phyloP scores from a whole-genome alignment of 2,329 filamentous ascomycete genomes.

The Talaromyces rugulosus region DNA sequence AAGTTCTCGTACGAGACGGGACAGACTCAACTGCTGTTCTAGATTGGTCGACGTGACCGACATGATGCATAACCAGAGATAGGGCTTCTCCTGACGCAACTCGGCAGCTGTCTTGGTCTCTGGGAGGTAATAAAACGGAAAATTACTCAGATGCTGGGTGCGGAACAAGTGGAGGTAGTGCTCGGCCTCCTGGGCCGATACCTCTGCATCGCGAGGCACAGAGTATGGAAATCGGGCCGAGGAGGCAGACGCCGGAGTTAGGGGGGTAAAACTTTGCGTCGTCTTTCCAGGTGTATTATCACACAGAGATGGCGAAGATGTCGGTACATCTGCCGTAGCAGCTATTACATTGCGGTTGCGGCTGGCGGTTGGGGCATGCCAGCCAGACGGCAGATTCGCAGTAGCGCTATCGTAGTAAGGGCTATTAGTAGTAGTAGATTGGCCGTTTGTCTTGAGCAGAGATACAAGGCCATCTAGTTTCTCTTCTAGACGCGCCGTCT shows the following conservation, averaged over 20 bases:
- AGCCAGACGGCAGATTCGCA: background rate
- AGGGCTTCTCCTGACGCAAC: slow-evolving; percentile 43
- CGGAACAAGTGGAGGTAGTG: slow-evolving; percentile 41
- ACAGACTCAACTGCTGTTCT: slow-evolving; percentile 37
- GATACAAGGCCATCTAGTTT: slow-evolving; percentile 25
- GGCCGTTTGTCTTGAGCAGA: slow-evolving; percentile 20
- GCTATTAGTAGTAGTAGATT: background rate
- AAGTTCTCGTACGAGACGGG: slow-evolving; percentile 41
- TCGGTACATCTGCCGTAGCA: background rate
- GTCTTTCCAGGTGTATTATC: background rate
- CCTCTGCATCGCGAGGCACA: slow-evolving; percentile 7
- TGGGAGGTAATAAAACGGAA: slow-evolving; percentile 45
- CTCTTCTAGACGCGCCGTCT: slow-evolving; percentile 21
- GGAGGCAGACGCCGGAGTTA: slow-evolving; percentile 1
- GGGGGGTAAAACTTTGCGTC: background rate
- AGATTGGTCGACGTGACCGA: slow-evolving; percentile 43
- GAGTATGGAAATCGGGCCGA: slow-evolving; percentile 3
- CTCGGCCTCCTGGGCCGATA: slow-evolving; percentile 36
- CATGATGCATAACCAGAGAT: slow-evolving; percentile 50
- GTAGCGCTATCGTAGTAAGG: background rate
- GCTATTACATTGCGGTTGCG: background rate
- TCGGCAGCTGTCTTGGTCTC: slow-evolving; percentile 32
- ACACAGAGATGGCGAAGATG: background rate
- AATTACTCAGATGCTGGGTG: slow-evolving; percentile 37
- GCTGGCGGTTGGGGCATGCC: background rate